Evolutionary conservation across 257 asterid genomes (phyloP), one percentile per base, ranked within the genome.

Genomic region (Scutellaria galericulata): DNA sequence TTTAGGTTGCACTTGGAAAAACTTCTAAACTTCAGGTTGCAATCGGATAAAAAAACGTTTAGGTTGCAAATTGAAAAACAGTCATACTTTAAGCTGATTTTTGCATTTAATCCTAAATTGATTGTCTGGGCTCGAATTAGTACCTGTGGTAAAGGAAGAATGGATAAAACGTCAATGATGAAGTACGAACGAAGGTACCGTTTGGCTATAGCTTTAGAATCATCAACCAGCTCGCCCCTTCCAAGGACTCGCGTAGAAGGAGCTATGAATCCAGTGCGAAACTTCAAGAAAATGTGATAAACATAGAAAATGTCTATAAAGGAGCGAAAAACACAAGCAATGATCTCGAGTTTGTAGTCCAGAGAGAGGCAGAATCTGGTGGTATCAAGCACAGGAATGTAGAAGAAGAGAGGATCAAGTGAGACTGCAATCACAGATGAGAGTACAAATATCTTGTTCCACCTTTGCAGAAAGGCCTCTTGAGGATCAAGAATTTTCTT

Each of bases 141-240:
- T 71, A 88, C 91, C 90, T 89, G 96, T 45, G 96, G 96, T 24
- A 89, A 53, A 20, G 96, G 96, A 70, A 89, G 91, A 75, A 87
- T 69, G 7, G 96, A 81, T 61, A 84, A 76, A 41, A 89, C 7
- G 64, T 89, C 96, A 3, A 89, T 20, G 61, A 81, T 7, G 82
- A 89, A 89, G 78, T 87, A 81, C 31, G 86, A 79, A 1, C 6
- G 50, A 58, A 89, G 40, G 78, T 89, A 89, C 10, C 91, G 78
- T 45, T 80, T 84, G 5, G 90, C 86, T 74, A 89, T 87, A 35
- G 87, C 84, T 73, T 65, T 73, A n/a, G 78, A 66, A 74, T 89
- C 88, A 62, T 75, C 78, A 46, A 85, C 75, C 71, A 89, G 24
- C 72, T 81, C 96, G 0, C 93, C 91, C 76, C 96, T 86, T 71